Conservation (phyloP, 2,329 filamentous ascomycete genomes). For the Coniochaeta hoffmannii region DNA sequence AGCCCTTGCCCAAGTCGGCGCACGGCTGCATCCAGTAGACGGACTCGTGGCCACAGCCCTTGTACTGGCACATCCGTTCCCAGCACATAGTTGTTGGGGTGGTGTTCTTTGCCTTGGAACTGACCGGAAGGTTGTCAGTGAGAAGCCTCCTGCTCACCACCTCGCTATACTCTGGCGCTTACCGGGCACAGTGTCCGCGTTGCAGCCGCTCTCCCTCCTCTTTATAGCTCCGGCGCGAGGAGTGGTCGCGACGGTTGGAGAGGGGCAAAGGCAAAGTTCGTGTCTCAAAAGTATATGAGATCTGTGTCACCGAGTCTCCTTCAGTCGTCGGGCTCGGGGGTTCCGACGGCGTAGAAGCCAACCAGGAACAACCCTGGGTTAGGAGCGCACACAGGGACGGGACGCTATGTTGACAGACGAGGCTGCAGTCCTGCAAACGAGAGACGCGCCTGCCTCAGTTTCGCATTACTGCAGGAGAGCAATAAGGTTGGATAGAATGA, state of each 20-base stretch:
- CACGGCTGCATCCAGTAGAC: conserved; percentile 18
- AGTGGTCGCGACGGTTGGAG: not conserved
- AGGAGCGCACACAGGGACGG: not conserved
- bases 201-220: not conserved
- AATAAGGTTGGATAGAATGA: conserved; percentile 7
- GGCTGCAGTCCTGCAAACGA: not conserved
- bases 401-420: not conserved
- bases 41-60: conserved; percentile 15
- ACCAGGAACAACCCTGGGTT: not conserved
- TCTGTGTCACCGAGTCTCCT: not conserved
- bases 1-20: conserved; percentile 13
- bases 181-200: not conserved
- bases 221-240: not conserved
- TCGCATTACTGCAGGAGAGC: not conserved
- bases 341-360: not conserved
- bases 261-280: not conserved
- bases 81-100: conserved; percentile 13
- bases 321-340: not conserved
- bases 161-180: not conserved
- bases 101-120: not conserved
- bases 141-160: not conserved
- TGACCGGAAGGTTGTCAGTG: not conserved
- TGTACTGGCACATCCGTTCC: conserved; percentile 16
- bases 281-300: not conserved
- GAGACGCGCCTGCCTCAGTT: conserved; percentile 2